These are phyloP conservation scores for Coemansia biformis DNA, from an alignment of 192 early-diverging fungal genomes.

Conservation along the genomic window DNA sequence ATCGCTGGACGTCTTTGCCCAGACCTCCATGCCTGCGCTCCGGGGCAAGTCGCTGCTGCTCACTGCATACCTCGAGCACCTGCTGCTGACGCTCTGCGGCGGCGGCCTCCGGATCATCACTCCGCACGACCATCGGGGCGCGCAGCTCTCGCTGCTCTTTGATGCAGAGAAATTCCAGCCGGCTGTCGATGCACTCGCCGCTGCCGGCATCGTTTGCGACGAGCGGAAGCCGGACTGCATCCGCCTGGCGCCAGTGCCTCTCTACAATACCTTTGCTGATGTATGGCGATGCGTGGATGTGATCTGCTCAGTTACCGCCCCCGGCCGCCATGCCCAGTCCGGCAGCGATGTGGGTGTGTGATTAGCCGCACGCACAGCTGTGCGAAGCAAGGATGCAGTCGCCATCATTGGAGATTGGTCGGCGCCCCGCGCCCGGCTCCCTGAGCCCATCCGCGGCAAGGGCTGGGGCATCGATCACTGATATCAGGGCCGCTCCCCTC, in stretches of 20 bases:
- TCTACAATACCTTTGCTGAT: slow-evolving; percentile 87
- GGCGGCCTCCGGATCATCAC: slow-evolving; percentile 67
- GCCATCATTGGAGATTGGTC: no score
- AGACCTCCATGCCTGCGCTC: slow-evolving; percentile 64
- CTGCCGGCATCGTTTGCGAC: slow-evolving; percentile 73
- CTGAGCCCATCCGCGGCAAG: no score
- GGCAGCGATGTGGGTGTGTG: no score
- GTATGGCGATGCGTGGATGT: slow-evolving; percentile 61
- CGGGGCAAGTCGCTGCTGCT: slow-evolving; percentile 71
- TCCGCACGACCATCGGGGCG: slow-evolving; percentile 69
- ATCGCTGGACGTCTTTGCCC: slow-evolving; percentile 72
- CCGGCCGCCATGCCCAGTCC: background rate
- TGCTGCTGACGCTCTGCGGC: slow-evolving; percentile 52
- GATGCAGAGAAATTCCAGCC: slow-evolving; percentile 35
- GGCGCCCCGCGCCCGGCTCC: no score
- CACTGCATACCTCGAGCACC: slow-evolving; percentile 78
- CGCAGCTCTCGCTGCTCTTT: slow-evolving; percentile 77
- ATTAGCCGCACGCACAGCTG: no score
- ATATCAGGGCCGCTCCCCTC: no score
- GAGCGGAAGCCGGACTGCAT: slow-evolving; percentile 89
- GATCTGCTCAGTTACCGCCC: slow-evolving; percentile 28
- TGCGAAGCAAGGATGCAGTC: no score
- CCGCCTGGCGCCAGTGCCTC: slow-evolving; percentile 80
- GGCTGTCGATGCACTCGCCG: slow-evolving; percentile 59
- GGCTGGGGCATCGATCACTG: no score